Evolutionary conservation across 2,329 filamentous ascomycete species (phyloP).

Genomic region (Neoarthrinium moseri): DNA sequence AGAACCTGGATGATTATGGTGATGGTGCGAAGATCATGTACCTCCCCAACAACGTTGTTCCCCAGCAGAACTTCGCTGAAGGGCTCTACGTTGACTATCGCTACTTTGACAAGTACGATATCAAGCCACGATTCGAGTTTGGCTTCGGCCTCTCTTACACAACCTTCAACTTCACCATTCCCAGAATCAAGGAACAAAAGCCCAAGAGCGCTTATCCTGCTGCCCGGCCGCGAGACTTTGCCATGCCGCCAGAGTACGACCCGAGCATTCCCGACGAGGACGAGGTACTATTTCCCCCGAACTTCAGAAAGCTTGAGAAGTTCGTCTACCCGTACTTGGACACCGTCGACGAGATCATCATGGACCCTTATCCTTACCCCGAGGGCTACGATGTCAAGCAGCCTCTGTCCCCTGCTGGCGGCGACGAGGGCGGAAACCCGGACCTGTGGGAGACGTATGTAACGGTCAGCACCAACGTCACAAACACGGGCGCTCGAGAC

Average conservation of each 20-base stretch:
- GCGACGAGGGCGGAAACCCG: constrained; percentile 67
- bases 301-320: constrained; percentile 61
- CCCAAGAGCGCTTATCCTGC: constrained; percentile 42
- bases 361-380: constrained; percentile 47
- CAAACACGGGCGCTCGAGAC: constrained; percentile 47
- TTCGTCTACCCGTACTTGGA: constrained; percentile 74
- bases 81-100: constrained; percentile 89
- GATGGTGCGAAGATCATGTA: constrained; percentile 68
- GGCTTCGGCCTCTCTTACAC: constrained; percentile 86
- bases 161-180: constrained; percentile 60
- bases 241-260: constrained; percentile 53
- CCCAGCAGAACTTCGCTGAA: constrained; percentile 81
- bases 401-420: constrained; percentile 62
- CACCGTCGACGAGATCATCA: constrained; percentile 41
- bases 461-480: constrained; percentile 47
- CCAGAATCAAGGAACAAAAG: constrained; percentile 45
- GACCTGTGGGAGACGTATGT: constrained; percentile 60
- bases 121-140: constrained; percentile 80
- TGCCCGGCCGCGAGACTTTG: constrained; percentile 37
- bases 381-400: constrained; percentile 52
- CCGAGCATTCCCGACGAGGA: constrained; percentile 51
- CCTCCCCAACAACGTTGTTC: constrained; percentile 64
- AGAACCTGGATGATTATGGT: constrained; percentile 73
- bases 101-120: constrained; percentile 75
- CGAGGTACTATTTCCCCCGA: constrained; percentile 60